Percentiles rank a stretch among this genome's conserved stretches.
Conservation (phyloP, 2,329 filamentous ascomycete species). For the Alternaria burnsii region DNA sequence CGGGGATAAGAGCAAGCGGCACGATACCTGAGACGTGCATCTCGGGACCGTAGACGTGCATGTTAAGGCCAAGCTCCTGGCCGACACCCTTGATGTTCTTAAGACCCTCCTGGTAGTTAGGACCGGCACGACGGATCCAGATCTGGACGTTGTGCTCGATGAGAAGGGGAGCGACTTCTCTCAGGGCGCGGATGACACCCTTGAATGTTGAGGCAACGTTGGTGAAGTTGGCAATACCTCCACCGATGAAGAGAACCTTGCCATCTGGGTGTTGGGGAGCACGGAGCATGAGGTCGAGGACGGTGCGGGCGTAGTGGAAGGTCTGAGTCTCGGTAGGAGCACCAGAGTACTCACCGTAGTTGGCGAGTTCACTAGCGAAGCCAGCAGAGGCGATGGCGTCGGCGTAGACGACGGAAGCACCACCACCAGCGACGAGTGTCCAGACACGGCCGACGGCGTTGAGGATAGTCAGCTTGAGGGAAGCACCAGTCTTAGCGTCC, state of each 20-base stretch:
- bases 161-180: slow-evolving; percentile 85
- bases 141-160: slow-evolving; percentile 98
- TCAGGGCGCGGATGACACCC: slow-evolving; percentile 95
- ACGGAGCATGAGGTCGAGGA: slow-evolving; percentile 96
- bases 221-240: slow-evolving; percentile 99
- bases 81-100: slow-evolving; percentile 99
- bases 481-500: slow-evolving; percentile 98
- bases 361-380: slow-evolving; percentile 95
- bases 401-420: slow-evolving; percentile 98
- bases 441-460: slow-evolving; percentile 92
- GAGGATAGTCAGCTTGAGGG: slow-evolving; percentile 95
- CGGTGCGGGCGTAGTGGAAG: slow-evolving; percentile 97
- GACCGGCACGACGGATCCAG: slow-evolving; percentile 89
- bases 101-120: slow-evolving; percentile 99
- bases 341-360: slow-evolving; percentile 99
- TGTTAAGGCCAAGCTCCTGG: slow-evolving; percentile 91
- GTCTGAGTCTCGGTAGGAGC: slow-evolving; percentile 98
- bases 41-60: slow-evolving; percentile 86
- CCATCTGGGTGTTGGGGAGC: slow-evolving; percentile 84
- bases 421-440: slow-evolving; percentile 98
- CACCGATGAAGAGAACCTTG: slow-evolving; percentile 99
- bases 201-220: slow-evolving; percentile 99
- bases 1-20: slow-evolving; percentile 78
- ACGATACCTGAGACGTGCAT: slow-evolving; percentile 96
- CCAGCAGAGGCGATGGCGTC: slow-evolving; percentile 97